phyloP scores from a whole-genome alignment of 331 rosid species.

The Phaseolus coccineus region DNA sequence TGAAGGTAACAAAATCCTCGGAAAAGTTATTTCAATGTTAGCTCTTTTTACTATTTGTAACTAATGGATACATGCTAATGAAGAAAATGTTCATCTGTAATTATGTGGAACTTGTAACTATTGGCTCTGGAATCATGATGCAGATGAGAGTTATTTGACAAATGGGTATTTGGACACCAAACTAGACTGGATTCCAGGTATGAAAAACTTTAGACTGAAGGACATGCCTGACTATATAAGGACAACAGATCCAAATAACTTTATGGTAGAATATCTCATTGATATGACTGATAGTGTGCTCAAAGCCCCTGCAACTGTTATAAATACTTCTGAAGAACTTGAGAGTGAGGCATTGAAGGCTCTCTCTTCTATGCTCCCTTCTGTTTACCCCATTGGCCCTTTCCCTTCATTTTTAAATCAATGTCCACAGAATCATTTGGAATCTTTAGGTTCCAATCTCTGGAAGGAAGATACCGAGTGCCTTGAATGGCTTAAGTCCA shows the following conservation, averaged over 20 bases:
- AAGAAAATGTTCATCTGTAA: neutral
- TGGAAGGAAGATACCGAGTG: neutral
- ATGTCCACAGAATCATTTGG: neutral
- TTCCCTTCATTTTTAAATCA: neutral
- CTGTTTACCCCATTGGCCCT: neutral
- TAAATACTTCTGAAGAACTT: neutral
- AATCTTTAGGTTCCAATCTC: neutral
- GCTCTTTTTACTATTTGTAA: neutral
- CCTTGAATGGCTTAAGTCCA: neutral
- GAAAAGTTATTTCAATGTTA: neutral
- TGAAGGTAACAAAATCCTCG: too few relatives aligned
- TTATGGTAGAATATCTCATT: neutral
- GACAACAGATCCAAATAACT: neutral
- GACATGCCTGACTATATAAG: neutral
- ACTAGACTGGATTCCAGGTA: neutral
- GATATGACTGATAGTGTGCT: neutral
- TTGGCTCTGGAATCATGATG: neutral
- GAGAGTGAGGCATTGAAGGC: neutral
- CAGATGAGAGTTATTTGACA: slow-evolving; percentile 6
- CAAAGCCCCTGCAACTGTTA: neutral
- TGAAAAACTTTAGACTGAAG: neutral
- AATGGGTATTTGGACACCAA: neutral
- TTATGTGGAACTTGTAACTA: neutral
- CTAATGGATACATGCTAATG: neutral
- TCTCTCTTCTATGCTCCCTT: neutral